Base-by-base conservation (phyloP, 2,329 filamentous ascomycete genomes). In the Diaporthe sp. region DNA sequence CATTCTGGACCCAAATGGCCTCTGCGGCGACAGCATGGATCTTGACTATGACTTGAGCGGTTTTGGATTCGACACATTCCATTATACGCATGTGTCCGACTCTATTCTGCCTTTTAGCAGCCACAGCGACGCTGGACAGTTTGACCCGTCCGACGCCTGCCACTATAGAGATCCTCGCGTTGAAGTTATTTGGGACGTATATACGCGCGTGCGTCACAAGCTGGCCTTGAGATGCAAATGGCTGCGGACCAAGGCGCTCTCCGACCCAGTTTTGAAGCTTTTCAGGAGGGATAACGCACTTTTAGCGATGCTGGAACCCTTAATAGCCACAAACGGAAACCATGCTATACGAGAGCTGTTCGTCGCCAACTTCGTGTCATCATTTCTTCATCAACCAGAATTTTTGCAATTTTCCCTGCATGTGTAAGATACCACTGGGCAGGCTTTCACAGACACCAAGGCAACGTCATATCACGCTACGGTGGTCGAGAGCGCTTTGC, bases 231-330 rank as follows among this genome's bases (percentile, higher is more conserved):
- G 19, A 8, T 58, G 22, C 32, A 47, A 50, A 25, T 47, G 53
- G 37, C 15, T 58, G 53, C 61, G 22, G 7, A 19, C 35, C 25
- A 55, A 15, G 9, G 22, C 27, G 9, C 27, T 42, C 6, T 44
- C 35, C 19, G 44, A 39, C 32, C 35, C 61, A 30, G n/a, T 17
- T 25, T 17, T 72, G 5, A 32, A 44, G 17, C 27, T 32, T 19
- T 75, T 75, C 55, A 72, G 55, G 35, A n/a, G 42, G 47, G 72
- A 58, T 22, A 75, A 72, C 37, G 55, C 51, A 39, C 61, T 75
- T 32, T 32, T 75, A 13, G 70, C 73, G 19, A 55, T 75, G 6
- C 50, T 71, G 1, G 70, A 75, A 19, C 70, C 70, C 8, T 30
- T 42, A 22, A n/a, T 59, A 15, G 27, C 51, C 12, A 42, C 22